Percentiles rank a stretch among this genome's conserved stretches.
Conservation (phyloP, 177 flowering plant genomes). For the Tripterygium wilfordii region DNA sequence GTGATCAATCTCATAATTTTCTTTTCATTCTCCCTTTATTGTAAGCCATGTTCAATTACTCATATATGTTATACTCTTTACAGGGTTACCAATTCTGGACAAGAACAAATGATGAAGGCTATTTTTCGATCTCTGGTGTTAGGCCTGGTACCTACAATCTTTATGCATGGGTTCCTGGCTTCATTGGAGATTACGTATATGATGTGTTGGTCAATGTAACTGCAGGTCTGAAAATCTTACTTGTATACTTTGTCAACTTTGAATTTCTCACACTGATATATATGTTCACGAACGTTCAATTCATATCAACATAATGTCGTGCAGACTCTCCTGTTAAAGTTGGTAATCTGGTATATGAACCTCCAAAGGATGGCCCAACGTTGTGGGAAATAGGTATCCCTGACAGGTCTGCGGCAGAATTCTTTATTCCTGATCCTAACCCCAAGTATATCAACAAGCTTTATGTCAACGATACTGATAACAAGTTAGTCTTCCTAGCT, state of each 20-base stretch:
- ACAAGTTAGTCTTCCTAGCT: slow-evolving; percentile 21
- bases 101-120: slow-evolving; percentile 48
- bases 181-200: slow-evolving; percentile 71
- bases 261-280: no score
- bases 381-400: slow-evolving; percentile 60
- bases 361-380: slow-evolving; percentile 52
- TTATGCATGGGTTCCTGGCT: slow-evolving; percentile 69
- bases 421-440: slow-evolving; percentile 50
- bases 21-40: no score
- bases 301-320: no score
- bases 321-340: slow-evolving; percentile 26
- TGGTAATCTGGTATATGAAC: slow-evolving; percentile 37
- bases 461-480: slow-evolving; percentile 31
- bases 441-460: slow-evolving; percentile 43
- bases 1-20: slow-evolving; percentile 24
- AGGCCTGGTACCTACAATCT: slow-evolving; percentile 62
- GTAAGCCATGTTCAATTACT: no score
- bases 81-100: slow-evolving; percentile 92
- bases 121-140: slow-evolving; percentile 43
- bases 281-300: no score
- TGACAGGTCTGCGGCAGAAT: slow-evolving; percentile 54
- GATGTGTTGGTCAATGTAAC: slow-evolving; percentile 35
- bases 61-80: neutral
- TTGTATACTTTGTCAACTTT: no score
- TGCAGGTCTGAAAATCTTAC: slow-evolving; percentile 63